phyloP scores from a whole-genome alignment of 2,329 filamentous ascomycete species.

The Phaeosphaeriaceae sp. region DNA sequence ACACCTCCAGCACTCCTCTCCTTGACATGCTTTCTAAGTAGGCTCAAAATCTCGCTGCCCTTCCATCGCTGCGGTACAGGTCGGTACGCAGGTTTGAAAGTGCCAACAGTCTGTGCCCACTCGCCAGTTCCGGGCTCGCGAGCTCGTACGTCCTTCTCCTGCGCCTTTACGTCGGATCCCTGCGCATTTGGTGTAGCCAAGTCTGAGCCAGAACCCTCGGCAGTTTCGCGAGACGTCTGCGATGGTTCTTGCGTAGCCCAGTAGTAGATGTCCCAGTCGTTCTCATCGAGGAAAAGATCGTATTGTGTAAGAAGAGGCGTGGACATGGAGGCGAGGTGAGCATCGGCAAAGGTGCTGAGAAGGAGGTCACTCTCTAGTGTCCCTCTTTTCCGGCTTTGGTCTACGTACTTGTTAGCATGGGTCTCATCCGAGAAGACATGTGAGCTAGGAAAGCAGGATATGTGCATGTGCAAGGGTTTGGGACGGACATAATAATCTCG shows the following conservation, averaged over 20 bases:
- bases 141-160: slow-evolving; percentile 56
- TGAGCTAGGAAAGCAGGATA: not conserved
- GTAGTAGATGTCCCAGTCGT: slow-evolving; percentile 99
- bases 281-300: slow-evolving; percentile 94
- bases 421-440: not conserved
- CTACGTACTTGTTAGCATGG: slow-evolving; percentile 55
- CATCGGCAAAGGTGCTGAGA: slow-evolving; percentile 91
- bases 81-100: slow-evolving; percentile 90
- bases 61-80: slow-evolving; percentile 88
- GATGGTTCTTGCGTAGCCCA: slow-evolving; percentile 90
- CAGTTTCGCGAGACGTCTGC: slow-evolving; percentile 63
- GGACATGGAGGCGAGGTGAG: slow-evolving; percentile 77
- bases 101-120: slow-evolving; percentile 96
- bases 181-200: slow-evolving; percentile 54
- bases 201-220: slow-evolving; percentile 59
- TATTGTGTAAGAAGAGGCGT: slow-evolving; percentile 78
- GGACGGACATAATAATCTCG: slow-evolving; percentile 75
- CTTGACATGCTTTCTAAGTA: slow-evolving; percentile 83
- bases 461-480: slow-evolving; percentile 13
- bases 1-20: slow-evolving; percentile 69
- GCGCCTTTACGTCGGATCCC: slow-evolving; percentile 53
- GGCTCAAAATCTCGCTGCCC: slow-evolving; percentile 76
- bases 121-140: slow-evolving; percentile 70
- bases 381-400: slow-evolving; percentile 95
- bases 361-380: slow-evolving; percentile 95